A percentile compares a stretch with the other conserved stretches of the same genome.
Conservation (phyloP, 352 stramenopile genomes). For the Phytophthora podocarpi region DNA sequence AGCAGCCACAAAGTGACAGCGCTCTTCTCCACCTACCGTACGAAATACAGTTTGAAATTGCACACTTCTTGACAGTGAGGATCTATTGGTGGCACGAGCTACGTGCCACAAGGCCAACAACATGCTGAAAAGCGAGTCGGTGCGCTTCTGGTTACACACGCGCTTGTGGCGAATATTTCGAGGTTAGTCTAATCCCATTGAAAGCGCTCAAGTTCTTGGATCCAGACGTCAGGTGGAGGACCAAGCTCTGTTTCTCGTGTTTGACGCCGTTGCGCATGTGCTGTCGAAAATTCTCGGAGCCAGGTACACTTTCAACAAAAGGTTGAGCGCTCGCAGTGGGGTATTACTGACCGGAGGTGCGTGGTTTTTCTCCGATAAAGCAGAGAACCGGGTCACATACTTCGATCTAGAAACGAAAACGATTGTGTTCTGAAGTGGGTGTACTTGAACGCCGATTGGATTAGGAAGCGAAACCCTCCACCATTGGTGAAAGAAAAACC, state of each 20-base stretch:
- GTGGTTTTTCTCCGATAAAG: neutral
- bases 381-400: constrained; percentile 62
- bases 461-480: constrained; percentile 58
- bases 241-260: constrained; percentile 59
- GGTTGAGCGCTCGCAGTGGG: too few relatives aligned
- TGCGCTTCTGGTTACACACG: constrained; percentile 77
- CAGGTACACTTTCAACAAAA: constrained; percentile 38
- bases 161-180: constrained; percentile 65
- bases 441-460: constrained; percentile 83
- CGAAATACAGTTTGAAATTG: constrained; percentile 78
- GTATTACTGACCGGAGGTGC: neutral
- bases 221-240: too few relatives aligned
- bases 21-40: constrained; percentile 65
- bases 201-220: constrained; percentile 39
- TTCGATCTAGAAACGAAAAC: constrained; percentile 60
- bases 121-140: constrained; percentile 75
- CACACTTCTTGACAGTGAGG: constrained; percentile 66
- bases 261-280: constrained; percentile 66
- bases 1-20: constrained; percentile 61
- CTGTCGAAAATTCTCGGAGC: constrained; percentile 66
- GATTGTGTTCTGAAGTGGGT: constrained; percentile 83
- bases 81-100: constrained; percentile 65
- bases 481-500: constrained; percentile 24
- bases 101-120: constrained; percentile 81
- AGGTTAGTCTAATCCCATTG: constrained; percentile 38